phyloP scores from a whole-genome alignment of 306 rosid genomes.

The Lagenaria siceraria region DNA sequence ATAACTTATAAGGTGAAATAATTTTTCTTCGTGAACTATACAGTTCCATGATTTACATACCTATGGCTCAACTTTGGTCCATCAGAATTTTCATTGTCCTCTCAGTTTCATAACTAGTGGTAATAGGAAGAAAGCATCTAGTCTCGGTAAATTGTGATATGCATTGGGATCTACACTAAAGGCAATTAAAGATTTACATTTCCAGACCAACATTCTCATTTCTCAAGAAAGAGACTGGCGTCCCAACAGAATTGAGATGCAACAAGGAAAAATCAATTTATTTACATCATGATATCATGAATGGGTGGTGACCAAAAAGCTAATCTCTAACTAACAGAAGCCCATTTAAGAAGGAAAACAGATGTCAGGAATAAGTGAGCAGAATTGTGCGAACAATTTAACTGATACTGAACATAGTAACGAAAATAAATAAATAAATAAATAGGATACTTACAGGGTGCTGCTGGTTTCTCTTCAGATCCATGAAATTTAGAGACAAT shows the following conservation, averaged over 20 bases:
- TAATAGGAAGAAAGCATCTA: neutral
- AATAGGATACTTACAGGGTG: slow-evolving; percentile 51
- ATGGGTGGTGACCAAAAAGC: neutral
- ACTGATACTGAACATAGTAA: neutral
- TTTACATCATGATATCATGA: neutral
- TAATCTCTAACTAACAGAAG: neutral
- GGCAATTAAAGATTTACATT: neutral
- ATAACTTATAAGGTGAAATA: neutral
- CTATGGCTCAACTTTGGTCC: neutral
- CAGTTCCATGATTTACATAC: neutral
- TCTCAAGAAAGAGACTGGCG: neutral
- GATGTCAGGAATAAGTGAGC: neutral
- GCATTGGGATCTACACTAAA: neutral
- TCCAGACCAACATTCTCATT: neutral
- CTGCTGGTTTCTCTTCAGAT: slow-evolving; percentile 90
- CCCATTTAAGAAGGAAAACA: neutral
- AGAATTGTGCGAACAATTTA: neutral
- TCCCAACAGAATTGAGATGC: neutral
- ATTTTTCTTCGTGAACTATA: neutral
- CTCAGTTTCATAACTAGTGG: neutral
- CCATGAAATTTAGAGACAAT: slow-evolving; percentile 34
- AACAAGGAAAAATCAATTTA: neutral
- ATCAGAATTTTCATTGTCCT: neutral
- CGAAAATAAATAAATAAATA: neutral
- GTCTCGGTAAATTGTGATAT: neutral